phyloP scores from a whole-genome alignment of 805 yeast species.

The Myxozyma neotropica region DNA sequence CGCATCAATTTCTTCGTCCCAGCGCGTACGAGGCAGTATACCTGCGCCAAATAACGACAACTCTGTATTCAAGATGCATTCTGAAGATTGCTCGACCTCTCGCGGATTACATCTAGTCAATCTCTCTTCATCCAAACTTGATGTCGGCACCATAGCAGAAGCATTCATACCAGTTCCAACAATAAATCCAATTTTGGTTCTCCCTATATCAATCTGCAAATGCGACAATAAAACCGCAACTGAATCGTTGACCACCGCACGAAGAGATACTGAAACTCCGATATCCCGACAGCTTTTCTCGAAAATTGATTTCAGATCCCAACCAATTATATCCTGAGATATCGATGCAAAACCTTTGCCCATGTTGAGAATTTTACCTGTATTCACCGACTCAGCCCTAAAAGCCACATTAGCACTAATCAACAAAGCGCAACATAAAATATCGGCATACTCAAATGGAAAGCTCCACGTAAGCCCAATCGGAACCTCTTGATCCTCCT shows the following conservation, averaged over 20 bases:
- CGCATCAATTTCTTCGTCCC: constrained; percentile 68
- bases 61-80: constrained; percentile 84
- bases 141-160: constrained; percentile 67
- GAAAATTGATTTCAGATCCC: constrained; percentile 71
- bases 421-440: neutral
- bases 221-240: constrained; percentile 83
- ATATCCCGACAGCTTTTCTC: constrained; percentile 62
- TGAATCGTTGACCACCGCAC: constrained; percentile 87
- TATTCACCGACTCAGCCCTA: constrained; percentile 32
- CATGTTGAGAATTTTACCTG: constrained; percentile 40
- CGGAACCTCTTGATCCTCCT: constrained; percentile 3
- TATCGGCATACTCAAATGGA: constrained; percentile 38
- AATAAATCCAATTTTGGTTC: constrained; percentile 76
- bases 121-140: constrained; percentile 65
- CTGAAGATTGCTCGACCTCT: constrained; percentile 33
- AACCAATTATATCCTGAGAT: constrained; percentile 65
- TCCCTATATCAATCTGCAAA: constrained; percentile 54
- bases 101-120: constrained; percentile 48
- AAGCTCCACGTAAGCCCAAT: constrained; percentile 45
- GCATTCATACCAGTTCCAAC: constrained; percentile 93
- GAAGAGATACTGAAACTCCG: constrained; percentile 63
- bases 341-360: constrained; percentile 75
- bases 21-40: constrained; percentile 72
- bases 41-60: constrained; percentile 86
- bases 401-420: neutral